phyloP scores from a whole-genome alignment of 768 basidiomycete species.

The Termitomyces sp. region DNA sequence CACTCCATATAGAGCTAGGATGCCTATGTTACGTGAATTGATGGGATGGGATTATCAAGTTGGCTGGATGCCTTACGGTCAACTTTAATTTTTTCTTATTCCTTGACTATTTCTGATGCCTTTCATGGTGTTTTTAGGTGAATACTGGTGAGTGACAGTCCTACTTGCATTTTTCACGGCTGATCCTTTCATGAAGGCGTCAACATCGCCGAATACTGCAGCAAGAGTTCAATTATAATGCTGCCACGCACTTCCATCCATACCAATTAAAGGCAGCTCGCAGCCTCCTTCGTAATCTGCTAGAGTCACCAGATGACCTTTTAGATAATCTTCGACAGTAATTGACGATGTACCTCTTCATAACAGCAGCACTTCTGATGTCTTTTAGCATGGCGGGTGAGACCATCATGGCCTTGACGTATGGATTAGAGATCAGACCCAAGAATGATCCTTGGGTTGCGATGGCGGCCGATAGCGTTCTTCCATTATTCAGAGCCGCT shows the following conservation, averaged over 20 bases:
- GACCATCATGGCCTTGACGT: slow-evolving; percentile 24
- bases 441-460: slow-evolving; percentile 29
- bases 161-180: background rate
- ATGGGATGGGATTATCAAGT: slow-evolving; percentile 18
- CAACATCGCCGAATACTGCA: slow-evolving; percentile 18
- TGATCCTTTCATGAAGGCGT: slow-evolving; percentile 13
- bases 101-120: background rate
- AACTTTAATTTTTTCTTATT: background rate
- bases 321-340: slow-evolving; percentile 8
- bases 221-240: slow-evolving; percentile 17
- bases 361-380: background rate
- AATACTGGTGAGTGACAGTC: slow-evolving; percentile 1
- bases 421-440: slow-evolving; percentile 24
- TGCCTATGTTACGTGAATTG: slow-evolving; percentile 20
- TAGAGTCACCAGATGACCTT: slow-evolving; percentile 16
- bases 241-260: slow-evolving; percentile 15
- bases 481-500: slow-evolving; percentile 19
- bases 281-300: slow-evolving; percentile 16
- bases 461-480: slow-evolving; percentile 23
- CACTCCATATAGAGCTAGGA: background rate
- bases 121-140: background rate
- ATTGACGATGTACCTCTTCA: background rate
- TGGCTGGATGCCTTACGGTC: slow-evolving; percentile 13
- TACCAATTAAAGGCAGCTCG: slow-evolving; percentile 16
- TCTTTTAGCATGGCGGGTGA: slow-evolving; percentile 15